Conservation (phyloP, 2,329 filamentous ascomycete species). For the Microcyclospora pomicola region DNA sequence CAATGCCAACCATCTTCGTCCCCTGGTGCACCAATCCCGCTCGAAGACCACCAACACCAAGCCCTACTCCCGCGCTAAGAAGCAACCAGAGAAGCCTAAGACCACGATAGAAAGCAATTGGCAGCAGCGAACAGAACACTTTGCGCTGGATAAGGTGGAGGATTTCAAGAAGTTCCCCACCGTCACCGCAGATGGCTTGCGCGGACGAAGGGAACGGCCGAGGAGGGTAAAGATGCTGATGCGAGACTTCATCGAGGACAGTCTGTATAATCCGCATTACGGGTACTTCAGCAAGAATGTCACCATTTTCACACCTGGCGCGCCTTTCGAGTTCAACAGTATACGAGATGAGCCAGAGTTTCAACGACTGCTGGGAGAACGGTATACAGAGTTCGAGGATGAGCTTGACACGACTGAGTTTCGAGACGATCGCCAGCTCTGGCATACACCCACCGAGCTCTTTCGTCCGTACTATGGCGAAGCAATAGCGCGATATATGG, state of each 20-base stretch:
- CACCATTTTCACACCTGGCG: conserved; percentile 68
- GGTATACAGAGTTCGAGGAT: conserved; percentile 87
- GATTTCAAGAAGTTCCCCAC: conserved; percentile 74
- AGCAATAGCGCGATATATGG: conserved; percentile 87
- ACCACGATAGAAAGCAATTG: conserved; percentile 54
- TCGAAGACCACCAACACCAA: neutral
- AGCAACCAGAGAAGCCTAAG: conserved; percentile 17
- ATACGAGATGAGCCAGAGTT: conserved; percentile 80
- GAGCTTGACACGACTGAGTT: conserved; percentile 58
- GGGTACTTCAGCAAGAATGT: conserved; percentile 24
- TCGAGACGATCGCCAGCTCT: conserved; percentile 73
- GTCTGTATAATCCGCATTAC: conserved; percentile 33
- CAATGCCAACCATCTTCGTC: conserved; percentile 38
- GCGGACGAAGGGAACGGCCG: conserved; percentile 59
- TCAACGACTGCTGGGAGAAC: conserved; percentile 56
- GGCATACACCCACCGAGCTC: conserved; percentile 96
- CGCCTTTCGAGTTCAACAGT: conserved; percentile 74
- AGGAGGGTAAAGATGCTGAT: conserved; percentile 90
- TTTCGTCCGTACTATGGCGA: conserved; percentile 96
- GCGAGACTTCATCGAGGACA: conserved; percentile 85
- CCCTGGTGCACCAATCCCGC: conserved; percentile 20
- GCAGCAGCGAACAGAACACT: conserved; percentile 68
- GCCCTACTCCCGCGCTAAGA: neutral
- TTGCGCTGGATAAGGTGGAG: conserved; percentile 61
- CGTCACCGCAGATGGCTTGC: conserved; percentile 70